These are phyloP conservation scores for Linum lewisii DNA, from an alignment of 345 rosid genomes.

Conservation along the genomic window DNA sequence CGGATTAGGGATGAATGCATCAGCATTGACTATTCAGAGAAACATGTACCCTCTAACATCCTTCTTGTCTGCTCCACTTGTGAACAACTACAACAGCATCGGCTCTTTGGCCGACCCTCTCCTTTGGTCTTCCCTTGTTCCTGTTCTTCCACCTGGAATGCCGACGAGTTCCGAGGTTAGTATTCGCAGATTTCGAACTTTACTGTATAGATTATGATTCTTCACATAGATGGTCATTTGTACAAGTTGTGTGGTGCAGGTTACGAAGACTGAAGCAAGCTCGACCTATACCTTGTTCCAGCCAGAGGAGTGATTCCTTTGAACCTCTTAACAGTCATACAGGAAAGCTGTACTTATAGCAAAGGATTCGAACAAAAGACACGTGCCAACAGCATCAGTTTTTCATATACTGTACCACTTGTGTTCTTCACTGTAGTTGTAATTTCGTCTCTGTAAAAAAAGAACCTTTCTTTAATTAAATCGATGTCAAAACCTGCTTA, in stretches of 20 bases:
- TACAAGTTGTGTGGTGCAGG: conserved; percentile 29
- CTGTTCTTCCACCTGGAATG: conserved; percentile 56
- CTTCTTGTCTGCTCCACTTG: conserved; percentile 73
- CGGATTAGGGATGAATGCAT: conserved; percentile 54
- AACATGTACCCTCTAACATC: conserved; percentile 68
- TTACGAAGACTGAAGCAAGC: conserved; percentile 56
- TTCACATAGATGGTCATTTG: background rate
- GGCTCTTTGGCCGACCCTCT: conserved; percentile 75
- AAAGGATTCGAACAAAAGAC: no score
- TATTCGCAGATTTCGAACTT: background rate
- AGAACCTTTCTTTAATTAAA: no score
- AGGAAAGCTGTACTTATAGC: background rate
- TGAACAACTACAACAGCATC: conserved; percentile 60
- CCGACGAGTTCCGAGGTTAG: conserved; percentile 66
- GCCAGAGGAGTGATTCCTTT: conserved; percentile 38
- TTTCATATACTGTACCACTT: no score
- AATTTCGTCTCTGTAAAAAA: no score
- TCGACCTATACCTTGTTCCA: conserved; percentile 44
- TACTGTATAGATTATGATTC: background rate
- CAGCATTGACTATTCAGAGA: conserved; percentile 65
- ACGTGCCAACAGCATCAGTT: no score
- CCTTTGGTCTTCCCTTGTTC: conserved; percentile 72
- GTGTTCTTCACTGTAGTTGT: no score
- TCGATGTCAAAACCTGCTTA: no score
- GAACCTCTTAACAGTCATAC: background rate